Evolutionary conservation across 768 basidiomycete genomes (phyloP).

Genomic region (Russula earlei): DNA sequence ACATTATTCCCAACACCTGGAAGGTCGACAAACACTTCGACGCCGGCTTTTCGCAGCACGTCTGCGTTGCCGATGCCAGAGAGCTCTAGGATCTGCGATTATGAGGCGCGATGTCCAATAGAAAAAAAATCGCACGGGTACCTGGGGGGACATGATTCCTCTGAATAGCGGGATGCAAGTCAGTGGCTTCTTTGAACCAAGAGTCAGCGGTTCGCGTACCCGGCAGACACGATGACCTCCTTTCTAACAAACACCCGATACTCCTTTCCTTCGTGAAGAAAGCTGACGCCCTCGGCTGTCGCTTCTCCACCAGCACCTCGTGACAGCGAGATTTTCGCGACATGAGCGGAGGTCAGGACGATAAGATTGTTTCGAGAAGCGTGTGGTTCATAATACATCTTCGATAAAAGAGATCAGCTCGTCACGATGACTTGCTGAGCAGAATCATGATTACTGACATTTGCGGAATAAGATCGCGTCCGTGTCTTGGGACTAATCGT

Average conservation of each 20-base stretch:
- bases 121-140: not conserved
- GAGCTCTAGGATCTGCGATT: conserved; percentile 14
- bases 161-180: not conserved
- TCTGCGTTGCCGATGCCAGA: conserved; percentile 16
- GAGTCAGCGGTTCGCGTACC: not conserved
- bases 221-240: conserved; percentile 17
- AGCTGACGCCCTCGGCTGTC: conserved; percentile 7
- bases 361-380: conserved; percentile 18
- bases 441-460: not conserved
- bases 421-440: no score
- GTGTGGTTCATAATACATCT: conserved; percentile 22
- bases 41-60: conserved; percentile 6
- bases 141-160: conserved; percentile 14
- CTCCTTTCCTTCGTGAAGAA: conserved; percentile 9
- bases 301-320: not conserved
- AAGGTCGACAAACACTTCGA: conserved; percentile 4
- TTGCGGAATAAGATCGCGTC: conserved; percentile 12
- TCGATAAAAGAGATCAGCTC: not conserved
- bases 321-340: conserved; percentile 6
- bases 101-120: not conserved
- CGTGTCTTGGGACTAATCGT: not conserved
- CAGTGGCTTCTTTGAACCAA: not conserved
- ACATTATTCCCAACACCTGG: conserved; percentile 17
- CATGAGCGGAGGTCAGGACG: conserved; percentile 19
- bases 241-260: conserved; percentile 4